phyloP scores from a whole-genome alignment of 148 eudicot genomes.

The Tetragonia tetragonoides region DNA sequence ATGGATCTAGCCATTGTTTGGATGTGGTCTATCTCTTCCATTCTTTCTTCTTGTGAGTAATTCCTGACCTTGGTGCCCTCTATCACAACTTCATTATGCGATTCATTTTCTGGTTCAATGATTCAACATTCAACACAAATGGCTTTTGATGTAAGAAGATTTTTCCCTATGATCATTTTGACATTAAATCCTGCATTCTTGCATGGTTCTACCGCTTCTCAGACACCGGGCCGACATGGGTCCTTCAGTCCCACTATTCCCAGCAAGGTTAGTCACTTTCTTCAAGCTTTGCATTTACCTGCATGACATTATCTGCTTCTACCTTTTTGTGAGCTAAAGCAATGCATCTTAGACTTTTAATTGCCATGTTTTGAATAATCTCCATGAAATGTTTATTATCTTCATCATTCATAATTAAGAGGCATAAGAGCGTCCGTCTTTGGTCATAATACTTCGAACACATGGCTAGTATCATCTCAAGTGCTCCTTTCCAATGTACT shows the following conservation, averaged over 20 bases:
- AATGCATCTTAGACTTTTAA: conserved; percentile 40
- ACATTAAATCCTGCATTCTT: conserved; percentile 43
- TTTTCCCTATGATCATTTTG: conserved; percentile 50
- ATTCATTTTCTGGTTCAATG: conserved; percentile 30
- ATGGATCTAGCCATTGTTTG: conserved; percentile 50
- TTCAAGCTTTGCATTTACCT: conserved; percentile 7
- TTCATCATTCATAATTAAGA: conserved; percentile 16
- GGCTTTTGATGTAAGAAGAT: conserved; percentile 47
- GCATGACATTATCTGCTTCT: neutral
- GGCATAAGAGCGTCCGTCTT: conserved; percentile 2
- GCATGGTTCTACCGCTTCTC: conserved; percentile 37
- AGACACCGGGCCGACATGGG: conserved; percentile 47
- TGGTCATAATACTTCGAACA: conserved; percentile 34
- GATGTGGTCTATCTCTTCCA: conserved; percentile 15
- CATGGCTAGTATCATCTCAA: conserved; percentile 43
- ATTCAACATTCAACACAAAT: conserved; percentile 51
- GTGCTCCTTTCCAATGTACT: conserved; percentile 51
- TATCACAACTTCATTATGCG: conserved; percentile 28
- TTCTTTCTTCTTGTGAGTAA: conserved; percentile 30
- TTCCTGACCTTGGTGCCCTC: conserved; percentile 40
- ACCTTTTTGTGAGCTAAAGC: conserved; percentile 35
- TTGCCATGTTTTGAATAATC: conserved; percentile 39
- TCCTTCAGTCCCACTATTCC: conserved; percentile 65
- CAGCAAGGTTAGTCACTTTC: conserved; percentile 53
- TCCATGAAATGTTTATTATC: conserved; percentile 16